Evolutionary conservation across 2,329 filamentous ascomycete genomes (phyloP), one percentile per base, ranked within the genome.

Genomic region (Neonectria ditissima): DNA sequence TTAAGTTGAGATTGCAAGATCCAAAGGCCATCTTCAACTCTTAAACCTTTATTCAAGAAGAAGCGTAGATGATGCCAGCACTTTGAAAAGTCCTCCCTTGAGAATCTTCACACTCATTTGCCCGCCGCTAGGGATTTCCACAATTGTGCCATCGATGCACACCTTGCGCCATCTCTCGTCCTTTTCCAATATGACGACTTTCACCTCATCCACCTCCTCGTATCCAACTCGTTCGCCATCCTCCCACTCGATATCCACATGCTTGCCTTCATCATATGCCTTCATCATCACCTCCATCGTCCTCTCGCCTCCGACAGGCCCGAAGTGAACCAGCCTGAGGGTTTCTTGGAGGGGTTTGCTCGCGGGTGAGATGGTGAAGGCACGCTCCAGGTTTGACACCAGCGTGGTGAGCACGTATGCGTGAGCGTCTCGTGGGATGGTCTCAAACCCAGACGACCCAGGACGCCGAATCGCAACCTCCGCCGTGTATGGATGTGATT

Each of bases 71-170:
- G 80, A 76, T 8, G 84, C 82, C 47, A 88, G 65, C 8, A 89
- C 75, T 47, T 74, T 76, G 52, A 87, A 76, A 26, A 79, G 74
- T n/a, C 77, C 75, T 44, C 73, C 69, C 9, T 77, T 74, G 24
- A 86, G 82, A 72, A 80, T 86, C 65, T 77, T 78, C 0, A 97
- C 85, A 63, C 88, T 86, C 77, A 97, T 87, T 83, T 87, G 90
- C 0, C 94, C 94, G 2, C 86, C 89, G 55, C 83, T 77, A 20
- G 91, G 90, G 1, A 97, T 80, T 62, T 87, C 85, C 3, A 97
- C 87, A 72, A 97, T 97, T 56, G 91, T 93, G 3, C 95, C 95
- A 77, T 98, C 95, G n/a, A 98, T 84, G 76, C 95, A 98, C 14
- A 97, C 86, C 73, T 94, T 88, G 65, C 95, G 84, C 94, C 94